Percentiles rank a stretch among this genome's conserved stretches.
These are phyloP conservation scores for Phylloboletellus chloephorus DNA, from an alignment of 1,284 basidiomycete genomes.

Conservation along the genomic window DNA sequence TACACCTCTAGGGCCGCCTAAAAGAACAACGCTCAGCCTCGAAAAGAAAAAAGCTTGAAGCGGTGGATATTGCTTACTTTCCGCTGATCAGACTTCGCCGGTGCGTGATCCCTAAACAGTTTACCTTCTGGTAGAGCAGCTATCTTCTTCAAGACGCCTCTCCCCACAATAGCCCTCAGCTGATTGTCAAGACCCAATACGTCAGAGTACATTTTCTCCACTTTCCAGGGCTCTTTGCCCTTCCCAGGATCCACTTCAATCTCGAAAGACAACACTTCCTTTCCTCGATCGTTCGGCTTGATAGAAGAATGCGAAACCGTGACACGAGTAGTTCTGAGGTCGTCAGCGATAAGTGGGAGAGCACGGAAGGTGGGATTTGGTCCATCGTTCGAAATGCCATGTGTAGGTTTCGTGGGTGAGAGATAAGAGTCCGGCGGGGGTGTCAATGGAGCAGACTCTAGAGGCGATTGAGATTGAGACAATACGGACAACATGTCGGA, in stretches of 20 bases:
- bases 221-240: conserved; percentile 75
- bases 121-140: conserved; percentile 83
- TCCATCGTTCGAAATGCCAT: conserved; percentile 10
- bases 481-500: conserved; percentile 21
- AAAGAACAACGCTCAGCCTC: conserved; percentile 12
- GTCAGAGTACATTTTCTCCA: conserved; percentile 93
- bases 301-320: conserved; percentile 72
- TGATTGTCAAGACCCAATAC: conserved; percentile 80
- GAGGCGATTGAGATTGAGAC: conserved; percentile 28
- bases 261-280: conserved; percentile 81
- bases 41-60: conserved; percentile 2
- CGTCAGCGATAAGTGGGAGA: conserved; percentile 60
- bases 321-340: conserved; percentile 61
- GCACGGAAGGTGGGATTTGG: conserved; percentile 49
- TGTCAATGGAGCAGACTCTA: conserved; percentile 18
- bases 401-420: conserved; percentile 18
- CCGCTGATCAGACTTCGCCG: conserved; percentile 91
- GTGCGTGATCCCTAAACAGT: conserved; percentile 95
- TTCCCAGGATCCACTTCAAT: conserved; percentile 62
- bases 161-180: conserved; percentile 59
- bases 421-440: conserved; percentile 30
- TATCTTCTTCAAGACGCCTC: conserved; percentile 72
- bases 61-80: conserved; percentile 53
- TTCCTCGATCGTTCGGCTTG: conserved; percentile 78
- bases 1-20: conserved; percentile 83